These are phyloP conservation scores for Babesia bovis DNA, from an alignment of 169 alveolate genomes.

Conservation along the genomic window DNA sequence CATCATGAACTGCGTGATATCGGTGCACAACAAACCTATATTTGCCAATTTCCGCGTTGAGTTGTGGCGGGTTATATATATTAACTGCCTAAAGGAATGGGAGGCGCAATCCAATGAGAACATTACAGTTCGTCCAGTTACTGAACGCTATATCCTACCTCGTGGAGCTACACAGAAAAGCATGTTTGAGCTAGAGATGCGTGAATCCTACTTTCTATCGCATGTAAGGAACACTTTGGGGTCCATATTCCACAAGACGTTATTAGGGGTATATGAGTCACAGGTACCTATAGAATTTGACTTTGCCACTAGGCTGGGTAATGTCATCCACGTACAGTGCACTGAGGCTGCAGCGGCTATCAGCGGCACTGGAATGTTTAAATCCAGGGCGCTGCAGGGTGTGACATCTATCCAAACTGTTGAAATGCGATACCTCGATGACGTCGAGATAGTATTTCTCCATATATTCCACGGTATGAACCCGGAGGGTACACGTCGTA, in stretches of 20 bases:
- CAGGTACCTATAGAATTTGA: conserved; percentile 60
- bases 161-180: conserved; percentile 49
- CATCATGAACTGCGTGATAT: conserved; percentile 40
- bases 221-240: conserved; percentile 26
- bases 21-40: conserved; percentile 57
- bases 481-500: conserved; percentile 43
- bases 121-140: conserved; percentile 16
- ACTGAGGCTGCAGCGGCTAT: conserved; percentile 18
- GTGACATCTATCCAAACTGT: conserved; percentile 28
- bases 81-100: conserved; percentile 45
- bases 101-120: conserved; percentile 43
- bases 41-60: conserved; percentile 47
- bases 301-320: conserved; percentile 52
- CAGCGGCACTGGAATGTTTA: conserved; percentile 16
- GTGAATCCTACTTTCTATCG: conserved; percentile 23
- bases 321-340: conserved; percentile 19
- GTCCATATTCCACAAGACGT: conserved; percentile 62
- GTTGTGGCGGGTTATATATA: conserved; percentile 56
- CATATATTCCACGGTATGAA: conserved; percentile 60
- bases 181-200: conserved; percentile 61
- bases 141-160: conserved; percentile 37
- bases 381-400: conserved; percentile 36
- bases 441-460: conserved; percentile 55
- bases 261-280: conserved; percentile 63
- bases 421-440: conserved; percentile 63